phyloP scores from a whole-genome alignment of 805 yeast species.

The Pichia ethanolica region DNA sequence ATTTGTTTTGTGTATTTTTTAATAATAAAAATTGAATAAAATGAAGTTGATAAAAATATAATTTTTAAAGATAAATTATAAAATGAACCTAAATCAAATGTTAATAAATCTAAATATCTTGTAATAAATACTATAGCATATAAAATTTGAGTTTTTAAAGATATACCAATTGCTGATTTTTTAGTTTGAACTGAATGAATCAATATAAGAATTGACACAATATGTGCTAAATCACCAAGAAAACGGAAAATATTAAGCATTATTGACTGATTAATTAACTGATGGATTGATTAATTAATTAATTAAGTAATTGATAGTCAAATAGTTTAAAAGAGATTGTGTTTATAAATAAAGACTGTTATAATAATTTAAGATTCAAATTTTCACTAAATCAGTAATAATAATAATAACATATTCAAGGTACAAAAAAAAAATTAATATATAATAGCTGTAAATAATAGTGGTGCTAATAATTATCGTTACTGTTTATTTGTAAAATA shows the following conservation, averaged over 20 bases:
- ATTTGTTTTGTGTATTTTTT: constrained; percentile 53
- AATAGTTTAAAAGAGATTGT: no score
- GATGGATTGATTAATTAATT: no score
- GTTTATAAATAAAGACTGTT: no score
- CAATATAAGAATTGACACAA: constrained; percentile 69
- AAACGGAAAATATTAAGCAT: constrained; percentile 38
- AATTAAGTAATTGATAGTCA: no score
- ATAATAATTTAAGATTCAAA: no score
- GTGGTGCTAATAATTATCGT: no score
- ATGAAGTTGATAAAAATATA: constrained; percentile 67
- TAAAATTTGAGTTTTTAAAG: constrained; percentile 79
- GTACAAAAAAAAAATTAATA: no score
- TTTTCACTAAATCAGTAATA: no score
- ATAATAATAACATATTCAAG: no score
- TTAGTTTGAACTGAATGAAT: constrained; percentile 60
- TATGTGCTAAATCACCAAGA: constrained; percentile 68
- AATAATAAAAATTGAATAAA: constrained; percentile 70
- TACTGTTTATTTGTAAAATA: no score
- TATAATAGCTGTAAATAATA: no score
- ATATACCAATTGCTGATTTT: constrained; percentile 71
- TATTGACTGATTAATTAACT: background rate
- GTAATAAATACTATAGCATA: constrained; percentile 68
- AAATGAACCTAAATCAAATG: constrained; percentile 46
- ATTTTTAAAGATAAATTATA: constrained; percentile 81
- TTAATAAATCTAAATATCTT: constrained; percentile 60